Evolutionary conservation across 352 stramenopile genomes (phyloP).

Genomic region (Plasmopara halstedii): DNA sequence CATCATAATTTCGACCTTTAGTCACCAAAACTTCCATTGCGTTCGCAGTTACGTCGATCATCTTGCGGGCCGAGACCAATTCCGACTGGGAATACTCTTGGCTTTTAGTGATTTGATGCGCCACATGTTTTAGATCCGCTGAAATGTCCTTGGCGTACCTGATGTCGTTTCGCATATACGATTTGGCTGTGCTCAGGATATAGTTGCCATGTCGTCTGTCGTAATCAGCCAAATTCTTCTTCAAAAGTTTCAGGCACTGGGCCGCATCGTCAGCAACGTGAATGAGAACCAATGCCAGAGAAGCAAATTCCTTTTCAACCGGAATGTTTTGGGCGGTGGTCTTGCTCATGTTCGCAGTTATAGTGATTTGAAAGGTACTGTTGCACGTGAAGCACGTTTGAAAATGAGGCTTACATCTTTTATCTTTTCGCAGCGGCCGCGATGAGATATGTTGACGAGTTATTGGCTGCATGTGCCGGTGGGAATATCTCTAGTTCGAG

Average conservation of each 20-base stretch:
- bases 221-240: slow-evolving; percentile 18
- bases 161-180: slow-evolving; percentile 16
- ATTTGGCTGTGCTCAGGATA: slow-evolving; percentile 10
- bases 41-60: slow-evolving; percentile 8
- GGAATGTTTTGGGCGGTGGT: slow-evolving; percentile 2
- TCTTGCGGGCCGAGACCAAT: slow-evolving; percentile 8
- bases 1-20: slow-evolving; percentile 14
- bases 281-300: slow-evolving; percentile 7
- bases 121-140: slow-evolving; percentile 11
- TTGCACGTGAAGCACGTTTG: slow-evolving; percentile 3
- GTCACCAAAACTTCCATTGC: slow-evolving; percentile 10
- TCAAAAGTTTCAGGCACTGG: slow-evolving; percentile 12
- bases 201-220: slow-evolving; percentile 14
- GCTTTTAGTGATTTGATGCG: slow-evolving; percentile 11
- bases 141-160: slow-evolving; percentile 16
- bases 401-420: slow-evolving; percentile 4
- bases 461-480: background rate
- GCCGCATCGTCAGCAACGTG: slow-evolving; percentile 10
- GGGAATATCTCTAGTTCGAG: too few relatives aligned
- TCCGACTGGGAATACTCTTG: slow-evolving; percentile 9
- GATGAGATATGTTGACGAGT: background rate
- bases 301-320: slow-evolving; percentile 12
- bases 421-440: background rate
- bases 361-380: background rate
- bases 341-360: slow-evolving; percentile 10